Percentiles rank a stretch among this genome's conserved stretches.
These are phyloP conservation scores for Toxoplasma gondii DNA, from an alignment of 169 alveolate species.

Conservation along the genomic window DNA sequence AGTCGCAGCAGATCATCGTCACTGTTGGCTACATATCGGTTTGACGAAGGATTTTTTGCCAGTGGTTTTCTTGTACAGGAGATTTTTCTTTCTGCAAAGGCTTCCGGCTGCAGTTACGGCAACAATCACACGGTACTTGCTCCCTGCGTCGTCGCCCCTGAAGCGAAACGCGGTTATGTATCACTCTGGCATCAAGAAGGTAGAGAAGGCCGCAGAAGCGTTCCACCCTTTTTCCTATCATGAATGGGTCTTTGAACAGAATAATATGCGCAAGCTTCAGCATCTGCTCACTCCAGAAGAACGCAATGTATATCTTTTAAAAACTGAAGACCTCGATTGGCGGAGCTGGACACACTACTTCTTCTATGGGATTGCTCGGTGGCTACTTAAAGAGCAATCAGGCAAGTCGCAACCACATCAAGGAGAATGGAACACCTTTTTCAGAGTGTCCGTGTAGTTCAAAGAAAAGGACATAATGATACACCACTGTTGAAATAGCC, in stretches of 20 bases:
- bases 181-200: conserved; percentile 43
- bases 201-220: conserved; percentile 42
- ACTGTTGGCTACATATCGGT: too few species aligned
- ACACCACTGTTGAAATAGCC: neutral
- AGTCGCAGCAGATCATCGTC: too few species aligned
- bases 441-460: neutral
- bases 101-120: conserved; percentile 44
- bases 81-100: conserved; percentile 32
- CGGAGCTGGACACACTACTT: conserved; percentile 19
- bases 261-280: neutral
- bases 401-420: neutral
- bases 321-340: conserved; percentile 45
- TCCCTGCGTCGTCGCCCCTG: conserved; percentile 24
- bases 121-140: neutral
- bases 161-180: neutral
- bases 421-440: neutral
- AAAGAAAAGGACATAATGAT: neutral
- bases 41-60: too few species aligned
- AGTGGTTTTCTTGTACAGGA: neutral
- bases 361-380: conserved; percentile 48
- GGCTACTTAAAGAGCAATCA: conserved; percentile 39
- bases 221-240: conserved; percentile 50
- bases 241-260: conserved; percentile 60
- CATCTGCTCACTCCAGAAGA: conserved; percentile 22
- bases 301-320: neutral